A percentile compares a stretch with the other conserved stretches of the same genome.
Conservation (phyloP, 225 moss, liverwort and hornwort species). For the Bryoerythrophyllum caledonicum region DNA sequence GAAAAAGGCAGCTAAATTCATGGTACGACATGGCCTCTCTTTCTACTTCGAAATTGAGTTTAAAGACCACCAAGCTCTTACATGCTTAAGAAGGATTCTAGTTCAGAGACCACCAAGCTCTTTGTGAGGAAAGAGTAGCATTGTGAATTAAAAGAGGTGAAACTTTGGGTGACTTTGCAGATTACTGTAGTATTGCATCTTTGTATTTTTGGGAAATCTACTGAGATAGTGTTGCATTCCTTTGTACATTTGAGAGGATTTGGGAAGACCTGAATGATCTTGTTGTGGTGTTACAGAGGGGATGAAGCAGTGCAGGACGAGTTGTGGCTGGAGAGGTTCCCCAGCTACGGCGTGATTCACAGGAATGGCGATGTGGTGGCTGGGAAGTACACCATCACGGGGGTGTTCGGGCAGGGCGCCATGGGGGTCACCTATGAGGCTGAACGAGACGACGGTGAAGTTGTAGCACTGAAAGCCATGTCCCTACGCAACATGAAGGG, state of each 20-base stretch:
- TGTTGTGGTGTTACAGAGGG: conserved; percentile 31
- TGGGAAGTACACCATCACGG: conserved; percentile 74
- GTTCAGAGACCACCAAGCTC: no score
- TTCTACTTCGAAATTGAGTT: no score
- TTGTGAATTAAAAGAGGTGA: no score
- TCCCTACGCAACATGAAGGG: conserved; percentile 85
- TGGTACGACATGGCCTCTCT: no score
- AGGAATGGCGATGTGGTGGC: conserved; percentile 68
- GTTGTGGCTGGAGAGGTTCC: conserved; percentile 48
- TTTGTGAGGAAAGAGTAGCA: no score
- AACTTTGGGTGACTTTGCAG: no score
- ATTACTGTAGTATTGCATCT: neutral
- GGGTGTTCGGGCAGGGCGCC: conserved; percentile 89
- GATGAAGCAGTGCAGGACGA: conserved; percentile 47
- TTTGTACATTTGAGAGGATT: neutral
- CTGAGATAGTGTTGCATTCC: neutral
- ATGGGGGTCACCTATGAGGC: conserved; percentile 92
- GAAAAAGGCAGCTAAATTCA: no score
- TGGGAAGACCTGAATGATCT: neutral
- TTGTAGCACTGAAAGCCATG: conserved; percentile 89
- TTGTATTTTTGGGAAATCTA: neutral
- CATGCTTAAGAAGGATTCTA: no score
- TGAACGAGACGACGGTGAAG: conserved; percentile 57
- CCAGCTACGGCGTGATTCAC: conserved; percentile 73
- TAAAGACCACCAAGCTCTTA: no score